Evolutionary conservation across 2,329 filamentous ascomycete species (phyloP).

Genomic region (Curvularia lunata): DNA sequence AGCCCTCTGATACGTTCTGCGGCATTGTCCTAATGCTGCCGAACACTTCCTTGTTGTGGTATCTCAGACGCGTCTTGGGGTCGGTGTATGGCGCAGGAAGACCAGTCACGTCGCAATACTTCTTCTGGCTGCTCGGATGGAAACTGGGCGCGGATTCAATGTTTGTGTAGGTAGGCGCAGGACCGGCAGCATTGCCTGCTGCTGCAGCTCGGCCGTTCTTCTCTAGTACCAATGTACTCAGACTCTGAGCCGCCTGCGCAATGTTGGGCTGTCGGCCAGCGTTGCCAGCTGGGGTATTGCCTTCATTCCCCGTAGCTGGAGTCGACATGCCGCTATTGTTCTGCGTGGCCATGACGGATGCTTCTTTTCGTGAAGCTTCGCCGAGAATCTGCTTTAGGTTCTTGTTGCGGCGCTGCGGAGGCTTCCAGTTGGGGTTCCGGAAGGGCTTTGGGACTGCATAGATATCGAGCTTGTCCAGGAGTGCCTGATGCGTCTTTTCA

Average conservation of each 20-base stretch:
- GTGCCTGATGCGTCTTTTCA: conserved; percentile 77
- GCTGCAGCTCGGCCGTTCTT: conserved; percentile 64
- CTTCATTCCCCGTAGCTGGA: conserved; percentile 51
- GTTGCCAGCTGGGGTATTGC: conserved; percentile 66
- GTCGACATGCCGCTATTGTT: conserved; percentile 82
- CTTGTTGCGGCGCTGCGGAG: conserved; percentile 95
- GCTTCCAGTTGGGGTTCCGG: conserved; percentile 88
- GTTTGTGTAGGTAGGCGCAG: conserved; percentile 86
- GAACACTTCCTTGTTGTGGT: conserved; percentile 94
- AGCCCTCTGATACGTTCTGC: conserved; percentile 84
- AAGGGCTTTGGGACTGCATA: conserved; percentile 85
- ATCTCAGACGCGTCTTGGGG: conserved; percentile 90
- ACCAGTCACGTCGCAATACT: conserved; percentile 96
- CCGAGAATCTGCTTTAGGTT: conserved; percentile 96
- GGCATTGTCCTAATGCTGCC: conserved; percentile 78
- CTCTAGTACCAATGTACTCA: conserved; percentile 87
- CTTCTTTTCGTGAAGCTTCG: conserved; percentile 86
- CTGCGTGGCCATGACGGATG: conserved; percentile 83
- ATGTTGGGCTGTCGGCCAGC: conserved; percentile 68
- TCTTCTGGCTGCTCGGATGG: conserved; percentile 75
- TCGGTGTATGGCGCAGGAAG: conserved; percentile 90
- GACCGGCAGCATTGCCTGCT: conserved; percentile 56
- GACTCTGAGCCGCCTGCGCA: conserved; percentile 83
- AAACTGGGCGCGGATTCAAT: conserved; percentile 93
- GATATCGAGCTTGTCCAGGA: conserved; percentile 92